These are phyloP conservation scores for Cynanchum wilfordii DNA, from an alignment of 257 asterid species.

Conservation along the genomic window DNA sequence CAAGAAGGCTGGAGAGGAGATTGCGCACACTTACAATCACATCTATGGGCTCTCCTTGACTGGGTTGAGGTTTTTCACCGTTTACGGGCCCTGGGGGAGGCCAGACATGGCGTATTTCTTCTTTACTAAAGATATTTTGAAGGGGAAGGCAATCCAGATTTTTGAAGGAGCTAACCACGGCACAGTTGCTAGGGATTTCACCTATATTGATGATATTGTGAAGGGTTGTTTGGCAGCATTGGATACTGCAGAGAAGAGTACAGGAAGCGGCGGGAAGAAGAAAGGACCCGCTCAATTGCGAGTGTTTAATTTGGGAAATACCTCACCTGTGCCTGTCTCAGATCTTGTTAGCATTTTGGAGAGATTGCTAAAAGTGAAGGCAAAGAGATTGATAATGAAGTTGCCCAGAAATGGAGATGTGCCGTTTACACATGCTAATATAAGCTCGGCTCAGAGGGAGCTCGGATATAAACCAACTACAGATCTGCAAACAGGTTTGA, in stretches of 20 bases:
- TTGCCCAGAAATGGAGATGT: constrained; percentile 95
- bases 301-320: constrained; percentile 84
- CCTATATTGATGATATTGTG: constrained; percentile 91
- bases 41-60: constrained; percentile 87
- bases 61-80: constrained; percentile 89
- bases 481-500: constrained; percentile 87
- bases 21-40: constrained; percentile 89
- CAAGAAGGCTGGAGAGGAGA: constrained; percentile 94
- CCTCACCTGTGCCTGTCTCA: constrained; percentile 90
- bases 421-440: constrained; percentile 86
- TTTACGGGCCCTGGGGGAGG: constrained; percentile 98
- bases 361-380: constrained; percentile 79
- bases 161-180: constrained; percentile 88
- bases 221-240: constrained; percentile 91
- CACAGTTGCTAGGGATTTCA: constrained; percentile 91
- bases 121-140: constrained; percentile 80
- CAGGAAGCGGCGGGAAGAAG: constrained; percentile 97
- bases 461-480: constrained; percentile 88
- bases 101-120: constrained; percentile 99
- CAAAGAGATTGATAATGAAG: constrained; percentile 73
- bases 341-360: constrained; percentile 92
- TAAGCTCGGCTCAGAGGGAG: constrained; percentile 81
- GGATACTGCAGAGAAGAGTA: constrained; percentile 92
- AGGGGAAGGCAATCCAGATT: constrained; percentile 73
- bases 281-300: constrained; percentile 84